Evolutionary conservation across 2,329 filamentous ascomycete genomes (phyloP).

Genomic region (Cladosporium phlei): DNA sequence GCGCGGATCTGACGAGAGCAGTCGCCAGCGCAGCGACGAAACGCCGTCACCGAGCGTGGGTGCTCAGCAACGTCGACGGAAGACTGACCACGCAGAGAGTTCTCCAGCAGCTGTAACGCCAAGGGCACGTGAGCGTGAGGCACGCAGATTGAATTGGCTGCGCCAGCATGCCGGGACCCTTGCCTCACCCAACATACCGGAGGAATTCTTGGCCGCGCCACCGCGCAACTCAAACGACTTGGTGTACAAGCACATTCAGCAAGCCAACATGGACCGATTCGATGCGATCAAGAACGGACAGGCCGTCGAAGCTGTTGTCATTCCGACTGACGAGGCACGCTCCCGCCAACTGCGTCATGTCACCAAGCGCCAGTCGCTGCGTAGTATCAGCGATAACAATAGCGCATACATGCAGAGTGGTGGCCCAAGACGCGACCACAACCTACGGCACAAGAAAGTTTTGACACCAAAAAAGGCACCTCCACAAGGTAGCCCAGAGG

Average conservation of each 20-base stretch:
- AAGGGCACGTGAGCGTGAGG: conserved; percentile 2
- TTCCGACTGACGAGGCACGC: conserved; percentile 4
- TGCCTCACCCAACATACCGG: conserved; percentile 6
- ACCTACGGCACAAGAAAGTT: conserved; percentile 2
- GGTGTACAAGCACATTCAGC: conserved; percentile 14
- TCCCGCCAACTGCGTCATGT: conserved; percentile 9
- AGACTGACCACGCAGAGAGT: not conserved
- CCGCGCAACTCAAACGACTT: conserved; percentile 11
- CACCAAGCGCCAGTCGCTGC: conserved; percentile 12
- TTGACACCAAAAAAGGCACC: not conserved
- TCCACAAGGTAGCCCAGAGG: not conserved
- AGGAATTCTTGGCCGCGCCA: conserved; percentile 9
- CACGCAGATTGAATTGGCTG: not conserved
- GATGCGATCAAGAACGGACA: conserved; percentile 10
- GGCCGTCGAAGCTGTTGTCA: conserved; percentile 3
- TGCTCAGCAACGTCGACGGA: conserved; percentile 1
- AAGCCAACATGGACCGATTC: conserved; percentile 13
- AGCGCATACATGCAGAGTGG: conserved; percentile 4
- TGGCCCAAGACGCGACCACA: not conserved
- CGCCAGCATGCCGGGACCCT: conserved; percentile 7
- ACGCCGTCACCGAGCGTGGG: conserved; percentile 7
- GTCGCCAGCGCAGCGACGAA: conserved; percentile 1
- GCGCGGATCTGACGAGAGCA: conserved; percentile 7
- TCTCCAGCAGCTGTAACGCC: not conserved
- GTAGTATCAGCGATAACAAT: conserved; percentile 10